Conservation (phyloP, 2,329 filamentous ascomycete genomes). For the Rhinocladiella mackenziei region DNA sequence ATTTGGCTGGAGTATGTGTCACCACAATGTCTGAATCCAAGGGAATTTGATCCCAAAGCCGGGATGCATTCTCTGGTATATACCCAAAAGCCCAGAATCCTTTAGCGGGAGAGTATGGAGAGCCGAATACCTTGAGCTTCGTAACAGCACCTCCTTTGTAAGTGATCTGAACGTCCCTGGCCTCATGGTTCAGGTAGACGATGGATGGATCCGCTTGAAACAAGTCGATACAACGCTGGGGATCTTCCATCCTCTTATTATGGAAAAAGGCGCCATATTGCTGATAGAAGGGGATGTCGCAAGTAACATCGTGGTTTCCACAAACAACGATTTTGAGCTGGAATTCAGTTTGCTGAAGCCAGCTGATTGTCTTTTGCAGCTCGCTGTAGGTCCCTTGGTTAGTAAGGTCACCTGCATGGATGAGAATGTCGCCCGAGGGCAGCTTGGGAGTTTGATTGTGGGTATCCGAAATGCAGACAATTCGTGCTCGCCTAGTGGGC, state of each 20-base stretch:
- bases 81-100: slow-evolving; percentile 57
- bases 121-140: slow-evolving; percentile 55
- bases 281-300: slow-evolving; percentile 40
- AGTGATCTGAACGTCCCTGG: slow-evolving; percentile 43
- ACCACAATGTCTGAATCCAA: slow-evolving; percentile 52
- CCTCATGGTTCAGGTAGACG: slow-evolving; percentile 51
- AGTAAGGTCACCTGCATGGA: slow-evolving; percentile 50
- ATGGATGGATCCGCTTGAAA: slow-evolving; percentile 44
- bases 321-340: slow-evolving; percentile 45
- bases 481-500: slow-evolving; percentile 18
- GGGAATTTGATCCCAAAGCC: slow-evolving; percentile 50
- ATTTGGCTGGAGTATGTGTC: slow-evolving; percentile 54
- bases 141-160: slow-evolving; percentile 46
- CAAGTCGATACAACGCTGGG: slow-evolving; percentile 43
- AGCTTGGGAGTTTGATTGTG: slow-evolving; percentile 40
- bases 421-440: slow-evolving; percentile 44
- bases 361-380: slow-evolving; percentile 40
- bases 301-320: slow-evolving; percentile 45
- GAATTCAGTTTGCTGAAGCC: slow-evolving; percentile 43
- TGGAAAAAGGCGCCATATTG: slow-evolving; percentile 43
- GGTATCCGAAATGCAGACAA: slow-evolving; percentile 47
- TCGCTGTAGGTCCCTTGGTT: slow-evolving; percentile 43
- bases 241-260: slow-evolving; percentile 43
- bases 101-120: slow-evolving; percentile 49
- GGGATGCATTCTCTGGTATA: slow-evolving; percentile 37